These are phyloP conservation scores for Pueraria montana DNA, from an alignment of 306 rosid genomes.

Conservation along the genomic window DNA sequence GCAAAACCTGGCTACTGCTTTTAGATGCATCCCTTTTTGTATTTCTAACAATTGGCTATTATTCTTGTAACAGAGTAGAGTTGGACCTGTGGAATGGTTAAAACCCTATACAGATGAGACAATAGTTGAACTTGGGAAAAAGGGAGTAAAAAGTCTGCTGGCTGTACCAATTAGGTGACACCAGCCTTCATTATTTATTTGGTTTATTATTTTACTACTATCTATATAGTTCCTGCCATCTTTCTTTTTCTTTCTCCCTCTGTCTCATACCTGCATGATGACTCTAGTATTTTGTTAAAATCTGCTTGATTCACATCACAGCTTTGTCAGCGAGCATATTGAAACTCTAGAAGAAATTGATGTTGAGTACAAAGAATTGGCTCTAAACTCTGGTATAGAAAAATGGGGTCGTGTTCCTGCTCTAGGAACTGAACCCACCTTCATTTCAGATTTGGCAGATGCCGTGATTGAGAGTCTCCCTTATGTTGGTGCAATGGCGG, in stretches of 20 bases:
- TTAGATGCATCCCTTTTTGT: not conserved
- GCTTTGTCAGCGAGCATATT: constrained; percentile 99
- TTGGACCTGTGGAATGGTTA: constrained; percentile 99
- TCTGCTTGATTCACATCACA: constrained; percentile 70
- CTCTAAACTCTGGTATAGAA: constrained; percentile 88
- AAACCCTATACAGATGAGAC: constrained; percentile 99
- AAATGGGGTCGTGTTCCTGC: constrained; percentile 99
- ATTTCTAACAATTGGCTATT: constrained; percentile 40
- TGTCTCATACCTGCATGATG: not conserved
- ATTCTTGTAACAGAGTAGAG: constrained; percentile 85
- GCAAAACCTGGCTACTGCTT: constrained; percentile 33
- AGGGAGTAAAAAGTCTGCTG: constrained; percentile 84
- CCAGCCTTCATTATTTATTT: constrained; percentile 14
- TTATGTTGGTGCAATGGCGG: constrained; percentile 99
- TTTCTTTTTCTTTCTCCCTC: not conserved
- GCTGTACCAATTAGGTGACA: constrained; percentile 97
- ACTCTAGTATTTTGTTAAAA: constrained; percentile 26
- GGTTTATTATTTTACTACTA: constrained; percentile 14
- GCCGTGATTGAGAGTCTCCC: constrained; percentile 98
- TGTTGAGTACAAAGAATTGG: constrained; percentile 97
- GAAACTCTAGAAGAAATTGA: constrained; percentile 99
- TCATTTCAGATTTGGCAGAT: constrained; percentile 97
- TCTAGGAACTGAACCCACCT: constrained; percentile 92
- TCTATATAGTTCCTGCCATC: constrained; percentile 29
- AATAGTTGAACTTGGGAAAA: constrained; percentile 91